phyloP scores from a whole-genome alignment of 352 stramenopile species.

The Pythium phragmitis region DNA sequence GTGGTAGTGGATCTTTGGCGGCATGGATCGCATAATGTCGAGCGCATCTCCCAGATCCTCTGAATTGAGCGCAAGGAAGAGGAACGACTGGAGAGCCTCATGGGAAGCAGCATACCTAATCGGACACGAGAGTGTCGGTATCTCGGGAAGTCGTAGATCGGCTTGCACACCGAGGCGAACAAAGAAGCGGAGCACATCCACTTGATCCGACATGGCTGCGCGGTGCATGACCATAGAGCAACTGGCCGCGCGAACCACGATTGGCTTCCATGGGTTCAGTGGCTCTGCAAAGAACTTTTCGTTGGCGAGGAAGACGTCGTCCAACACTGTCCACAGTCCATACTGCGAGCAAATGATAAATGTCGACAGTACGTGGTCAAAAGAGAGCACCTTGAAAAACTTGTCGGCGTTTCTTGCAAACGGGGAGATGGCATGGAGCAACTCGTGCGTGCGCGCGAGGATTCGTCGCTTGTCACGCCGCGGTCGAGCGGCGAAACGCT shows the following conservation, averaged over 20 bases:
- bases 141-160: slow-evolving; percentile 35
- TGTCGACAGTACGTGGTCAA: slow-evolving; percentile 42
- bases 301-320: slow-evolving; percentile 41
- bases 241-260: slow-evolving; percentile 40
- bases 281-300: slow-evolving; percentile 33
- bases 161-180: slow-evolving; percentile 42
- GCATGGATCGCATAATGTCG: not conserved
- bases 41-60: slow-evolving; percentile 27
- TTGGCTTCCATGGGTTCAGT: slow-evolving; percentile 47
- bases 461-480: slow-evolving; percentile 27
- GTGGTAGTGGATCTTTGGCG: slow-evolving; percentile 21
- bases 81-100: slow-evolving; percentile 42
- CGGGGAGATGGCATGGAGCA: slow-evolving; percentile 34
- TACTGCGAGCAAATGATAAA: slow-evolving; percentile 51
- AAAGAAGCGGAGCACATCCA: slow-evolving; percentile 42
- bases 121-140: slow-evolving; percentile 28
- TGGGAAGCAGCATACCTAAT: slow-evolving; percentile 53
- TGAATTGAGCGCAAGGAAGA: slow-evolving; percentile 37
- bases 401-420: slow-evolving; percentile 30
- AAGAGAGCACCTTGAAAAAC: slow-evolving; percentile 44
- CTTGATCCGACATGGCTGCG: slow-evolving; percentile 47
- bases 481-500: not conserved
- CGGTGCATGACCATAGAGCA: slow-evolving; percentile 51
- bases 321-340: slow-evolving; percentile 48
- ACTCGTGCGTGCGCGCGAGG: slow-evolving; percentile 19